Percentiles rank a stretch among this genome's conserved stretches.
phyloP scores from a whole-genome alignment of 202 grass and related monocot species.

The Saccharum hybrid region DNA sequence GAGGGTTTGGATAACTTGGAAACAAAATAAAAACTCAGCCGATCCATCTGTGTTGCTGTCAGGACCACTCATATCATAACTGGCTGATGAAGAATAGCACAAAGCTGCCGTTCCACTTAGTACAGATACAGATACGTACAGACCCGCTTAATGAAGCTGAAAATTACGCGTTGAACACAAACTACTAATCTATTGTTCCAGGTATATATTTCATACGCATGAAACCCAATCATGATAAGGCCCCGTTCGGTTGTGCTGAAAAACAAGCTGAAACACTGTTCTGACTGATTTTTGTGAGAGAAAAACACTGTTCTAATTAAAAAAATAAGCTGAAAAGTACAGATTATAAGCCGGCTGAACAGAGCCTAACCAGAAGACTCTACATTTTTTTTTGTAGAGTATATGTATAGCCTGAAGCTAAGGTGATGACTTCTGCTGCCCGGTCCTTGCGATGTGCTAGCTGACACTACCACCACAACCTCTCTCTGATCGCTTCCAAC shows the following conservation, averaged over 20 bases:
- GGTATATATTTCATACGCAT: conserved; percentile 27
- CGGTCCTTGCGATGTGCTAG: conserved; percentile 30
- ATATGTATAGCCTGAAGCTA: conserved; percentile 30
- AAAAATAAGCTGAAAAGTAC: too few relatives aligned
- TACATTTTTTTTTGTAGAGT: conserved; percentile 19
- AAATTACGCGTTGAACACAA: conserved; percentile 28
- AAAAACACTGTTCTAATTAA: too few relatives aligned
- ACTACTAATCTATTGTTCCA: conserved; percentile 20
- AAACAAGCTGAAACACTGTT: too few relatives aligned
- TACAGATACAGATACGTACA: conserved; percentile 11
- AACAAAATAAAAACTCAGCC: conserved; percentile 42
- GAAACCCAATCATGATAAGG: conserved; percentile 41
- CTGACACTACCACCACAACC: conserved; percentile 29
- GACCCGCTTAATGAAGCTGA: conserved; percentile 7
- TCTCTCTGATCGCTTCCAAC: conserved; percentile 16
- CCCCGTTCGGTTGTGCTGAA: too few relatives aligned
- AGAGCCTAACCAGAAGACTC: neutral
- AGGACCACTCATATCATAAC: conserved; percentile 34
- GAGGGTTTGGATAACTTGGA: conserved; percentile 44
- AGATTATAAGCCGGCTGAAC: too few relatives aligned
- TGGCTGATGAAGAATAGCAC: conserved; percentile 37
- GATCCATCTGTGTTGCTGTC: conserved; percentile 24
- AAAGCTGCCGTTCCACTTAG: conserved; percentile 50
- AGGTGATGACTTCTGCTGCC: conserved; percentile 35
- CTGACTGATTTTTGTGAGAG: too few relatives aligned